Conservation (phyloP, 495 filamentous ascomycete species). For the Penicillium paradoxum region DNA sequence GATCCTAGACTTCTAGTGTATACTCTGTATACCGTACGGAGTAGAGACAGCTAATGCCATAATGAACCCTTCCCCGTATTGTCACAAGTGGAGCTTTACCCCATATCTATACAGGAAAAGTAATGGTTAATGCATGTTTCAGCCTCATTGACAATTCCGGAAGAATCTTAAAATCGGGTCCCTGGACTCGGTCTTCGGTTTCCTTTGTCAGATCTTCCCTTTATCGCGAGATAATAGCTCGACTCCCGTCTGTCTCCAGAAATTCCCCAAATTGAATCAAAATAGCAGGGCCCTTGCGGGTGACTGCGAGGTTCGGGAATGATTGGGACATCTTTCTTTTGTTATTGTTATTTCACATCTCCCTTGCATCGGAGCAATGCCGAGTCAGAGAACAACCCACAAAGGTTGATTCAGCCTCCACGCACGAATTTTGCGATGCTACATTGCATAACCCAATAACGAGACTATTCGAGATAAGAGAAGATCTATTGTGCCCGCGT, state of each 20-base stretch:
- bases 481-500: background rate
- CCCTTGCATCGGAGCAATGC: constrained; percentile 31
- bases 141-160: background rate
- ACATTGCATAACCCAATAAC: constrained; percentile 3
- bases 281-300: constrained; percentile 5
- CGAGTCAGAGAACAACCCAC: constrained; percentile 9
- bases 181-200: background rate
- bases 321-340: constrained; percentile 6
- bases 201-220: background rate
- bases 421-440: background rate
- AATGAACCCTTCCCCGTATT: background rate
- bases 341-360: background rate
- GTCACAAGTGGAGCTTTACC: background rate
- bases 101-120: background rate
- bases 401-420: background rate
- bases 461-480: background rate
- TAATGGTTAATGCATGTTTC: background rate
- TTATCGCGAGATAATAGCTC: background rate
- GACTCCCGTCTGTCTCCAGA: background rate
- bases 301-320: constrained; percentile 4
- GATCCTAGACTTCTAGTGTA: no score
- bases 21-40: no score
- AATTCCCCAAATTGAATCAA: background rate
- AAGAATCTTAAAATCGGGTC: background rate
- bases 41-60: no score